phyloP scores from a whole-genome alignment of 257 asterid species.

The Solanum pennellii region DNA sequence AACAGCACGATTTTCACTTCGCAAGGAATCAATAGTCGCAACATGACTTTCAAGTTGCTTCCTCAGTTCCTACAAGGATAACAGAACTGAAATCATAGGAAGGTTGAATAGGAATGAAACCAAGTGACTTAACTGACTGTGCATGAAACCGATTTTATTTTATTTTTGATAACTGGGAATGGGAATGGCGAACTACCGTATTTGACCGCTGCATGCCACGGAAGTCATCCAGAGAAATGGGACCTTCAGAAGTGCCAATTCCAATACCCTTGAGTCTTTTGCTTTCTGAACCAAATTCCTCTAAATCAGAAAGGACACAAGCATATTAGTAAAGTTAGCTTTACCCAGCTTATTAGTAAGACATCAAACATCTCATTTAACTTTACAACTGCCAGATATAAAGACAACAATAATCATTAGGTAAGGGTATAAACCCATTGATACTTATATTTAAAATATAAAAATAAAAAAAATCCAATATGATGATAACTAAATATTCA shows the following conservation, averaged over 20 bases:
- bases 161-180: neutral
- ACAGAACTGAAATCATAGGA: neutral
- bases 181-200: slow-evolving; percentile 31
- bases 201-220: slow-evolving; percentile 91
- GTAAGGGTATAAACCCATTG: neutral
- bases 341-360: neutral
- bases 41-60: slow-evolving; percentile 79
- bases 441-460: neutral
- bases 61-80: slow-evolving; percentile 68
- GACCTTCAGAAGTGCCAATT: slow-evolving; percentile 84
- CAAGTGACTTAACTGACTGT: neutral
- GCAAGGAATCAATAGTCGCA: slow-evolving; percentile 50
- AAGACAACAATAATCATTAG: neutral
- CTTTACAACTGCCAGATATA: neutral
- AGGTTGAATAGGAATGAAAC: neutral
- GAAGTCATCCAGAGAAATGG: slow-evolving; percentile 90
- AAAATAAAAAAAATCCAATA: neutral
- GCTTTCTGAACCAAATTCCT: slow-evolving; percentile 55
- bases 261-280: slow-evolving; percentile 93
- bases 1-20: slow-evolving; percentile 49
- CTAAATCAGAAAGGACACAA: slow-evolving; percentile 26
- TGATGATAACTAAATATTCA: neutral
- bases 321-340: neutral
- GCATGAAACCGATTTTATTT: neutral
- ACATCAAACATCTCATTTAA: neutral